These are phyloP conservation scores for Actinidia arguta DNA, from an alignment of 179 eudicot species.

Conservation along the genomic window DNA sequence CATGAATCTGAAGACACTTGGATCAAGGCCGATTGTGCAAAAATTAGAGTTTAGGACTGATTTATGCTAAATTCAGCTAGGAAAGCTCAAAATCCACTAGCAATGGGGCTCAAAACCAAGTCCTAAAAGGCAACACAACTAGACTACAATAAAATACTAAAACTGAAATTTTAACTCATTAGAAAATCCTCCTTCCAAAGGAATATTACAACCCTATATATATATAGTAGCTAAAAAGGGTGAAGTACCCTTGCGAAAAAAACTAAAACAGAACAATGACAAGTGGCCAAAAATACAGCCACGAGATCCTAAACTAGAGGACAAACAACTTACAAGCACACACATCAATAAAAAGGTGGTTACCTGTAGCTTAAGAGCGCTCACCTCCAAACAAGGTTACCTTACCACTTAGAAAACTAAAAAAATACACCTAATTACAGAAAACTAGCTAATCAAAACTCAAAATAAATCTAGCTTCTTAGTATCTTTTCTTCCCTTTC, in stretches of 20 bases:
- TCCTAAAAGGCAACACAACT: neutral
- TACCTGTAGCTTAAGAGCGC: too few relatives aligned
- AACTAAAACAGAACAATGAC: too few relatives aligned
- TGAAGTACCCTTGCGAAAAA: too few relatives aligned
- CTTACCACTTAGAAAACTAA: too few relatives aligned
- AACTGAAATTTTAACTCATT: neutral
- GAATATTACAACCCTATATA: neutral
- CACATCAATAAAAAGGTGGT: too few relatives aligned
- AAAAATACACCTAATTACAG: too few relatives aligned
- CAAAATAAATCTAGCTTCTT: neutral
- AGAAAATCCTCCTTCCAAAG: neutral
- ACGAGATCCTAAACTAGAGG: too few relatives aligned
- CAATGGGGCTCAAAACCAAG: neutral
- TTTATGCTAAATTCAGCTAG: conserved; percentile 1
- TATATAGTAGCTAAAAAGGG: too few relatives aligned
- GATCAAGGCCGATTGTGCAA: neutral
- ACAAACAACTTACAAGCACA: too few relatives aligned
- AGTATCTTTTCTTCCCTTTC: neutral
- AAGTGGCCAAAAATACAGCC: too few relatives aligned
- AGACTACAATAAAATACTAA: neutral
- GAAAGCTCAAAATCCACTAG: neutral
- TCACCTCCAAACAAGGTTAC: too few relatives aligned
- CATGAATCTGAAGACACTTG: neutral
- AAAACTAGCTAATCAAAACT: too few relatives aligned
- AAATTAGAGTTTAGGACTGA: neutral